Base-by-base conservation (phyloP, 1,284 basidiomycete genomes). In the Cryptococcus floricola region DNA sequence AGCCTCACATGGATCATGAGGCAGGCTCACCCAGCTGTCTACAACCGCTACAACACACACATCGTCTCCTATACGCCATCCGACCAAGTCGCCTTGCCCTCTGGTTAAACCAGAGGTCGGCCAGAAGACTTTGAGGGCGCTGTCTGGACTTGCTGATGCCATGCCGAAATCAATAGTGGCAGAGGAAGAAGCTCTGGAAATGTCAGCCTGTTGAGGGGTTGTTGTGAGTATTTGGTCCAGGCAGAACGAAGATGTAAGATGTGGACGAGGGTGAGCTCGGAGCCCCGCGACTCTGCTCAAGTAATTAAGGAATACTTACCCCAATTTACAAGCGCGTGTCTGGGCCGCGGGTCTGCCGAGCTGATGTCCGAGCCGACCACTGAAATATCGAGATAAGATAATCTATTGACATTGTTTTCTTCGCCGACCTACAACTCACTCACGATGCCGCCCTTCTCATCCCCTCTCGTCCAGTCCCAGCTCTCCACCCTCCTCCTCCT, bases 401-500 rank as follows among this genome's bases (percentile, higher is more conserved):
- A 27, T 31, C 28, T 34, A 34, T 34, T 34, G 31, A 34, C 23
- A 23, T 23, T 23, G 10, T 34, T 10, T 43, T 28, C 38, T 25
- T n/a, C 14, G 39, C 48, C 7, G n/a, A 39, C 31, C 31, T 7
- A 34, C 31, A 34, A 44, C 16, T n/a, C 48, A 13, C 37, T 19
- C 53, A 16, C 18, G 31, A 54, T 54, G 53, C 39, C 53, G 5
- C 47, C 39, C 28, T 16, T 10, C 27, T 10, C 41, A 9, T 42
- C 42, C 37, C 39, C 49, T 42, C 25, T 57, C 18, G 25, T 58
- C 41, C 45, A 62, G 27, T 37, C 54, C 25, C 61, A 62, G 41
- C 50, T 62, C 8, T 59, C 58, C 16, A 67, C 67, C 9, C 60
- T 75, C 48, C 59, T 66, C 52, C 58, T 75, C 18, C 63, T 77